Evolutionary conservation across 257 asterid species (phyloP).

Genomic region (Solanum tacnaense): DNA sequence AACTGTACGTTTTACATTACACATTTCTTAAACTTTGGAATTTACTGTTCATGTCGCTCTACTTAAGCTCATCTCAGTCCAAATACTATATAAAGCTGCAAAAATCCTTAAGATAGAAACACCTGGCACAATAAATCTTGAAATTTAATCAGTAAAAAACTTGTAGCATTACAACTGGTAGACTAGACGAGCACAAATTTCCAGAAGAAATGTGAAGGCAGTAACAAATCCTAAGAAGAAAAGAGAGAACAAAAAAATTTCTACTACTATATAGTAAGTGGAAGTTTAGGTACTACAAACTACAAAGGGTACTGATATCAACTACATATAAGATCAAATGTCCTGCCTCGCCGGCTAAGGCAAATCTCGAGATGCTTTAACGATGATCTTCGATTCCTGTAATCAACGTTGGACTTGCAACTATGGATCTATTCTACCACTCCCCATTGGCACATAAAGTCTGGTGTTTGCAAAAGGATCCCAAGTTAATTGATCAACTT

Average conservation of each 20-base stretch:
- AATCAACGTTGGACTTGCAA: background rate
- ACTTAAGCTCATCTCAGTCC: background rate
- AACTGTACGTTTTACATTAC: background rate
- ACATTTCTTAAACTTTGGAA: background rate
- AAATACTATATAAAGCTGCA: background rate
- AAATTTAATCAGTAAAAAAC: background rate
- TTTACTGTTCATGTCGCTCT: background rate
- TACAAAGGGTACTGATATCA: background rate
- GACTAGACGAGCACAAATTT: background rate
- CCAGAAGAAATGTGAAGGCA: background rate
- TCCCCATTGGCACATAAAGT: background rate
- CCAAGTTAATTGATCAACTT: background rate
- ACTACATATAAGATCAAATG: background rate
- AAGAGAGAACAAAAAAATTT: background rate
- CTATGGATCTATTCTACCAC: background rate
- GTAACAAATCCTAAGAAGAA: background rate
- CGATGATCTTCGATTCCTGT: background rate
- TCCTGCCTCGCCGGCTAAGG: background rate
- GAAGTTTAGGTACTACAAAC: background rate
- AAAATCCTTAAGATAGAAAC: background rate
- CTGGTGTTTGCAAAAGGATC: background rate
- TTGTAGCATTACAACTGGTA: background rate
- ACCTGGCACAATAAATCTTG: background rate
- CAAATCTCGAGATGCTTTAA: background rate
- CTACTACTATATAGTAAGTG: background rate